Evolutionary conservation across 169 alveolate genomes (phyloP).

Genomic region (Babesia caballi): DNA sequence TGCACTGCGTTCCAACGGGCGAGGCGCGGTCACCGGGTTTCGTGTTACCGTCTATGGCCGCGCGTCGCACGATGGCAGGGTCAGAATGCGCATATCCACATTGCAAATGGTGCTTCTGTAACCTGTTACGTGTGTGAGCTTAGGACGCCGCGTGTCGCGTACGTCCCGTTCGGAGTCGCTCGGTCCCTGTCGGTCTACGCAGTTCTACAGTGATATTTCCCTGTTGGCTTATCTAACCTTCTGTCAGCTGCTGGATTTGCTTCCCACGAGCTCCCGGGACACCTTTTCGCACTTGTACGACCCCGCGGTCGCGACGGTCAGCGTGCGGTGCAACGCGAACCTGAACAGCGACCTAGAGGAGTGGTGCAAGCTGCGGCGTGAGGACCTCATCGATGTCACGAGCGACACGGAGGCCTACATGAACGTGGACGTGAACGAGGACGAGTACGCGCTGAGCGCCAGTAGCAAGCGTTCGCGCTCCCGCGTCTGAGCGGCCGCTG

Average conservation of each 20-base stretch:
- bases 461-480: conserved; percentile 36
- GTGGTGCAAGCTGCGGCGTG: conserved; percentile 63
- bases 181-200: too few relatives aligned
- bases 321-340: conserved; percentile 50
- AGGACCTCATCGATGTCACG: conserved; percentile 61
- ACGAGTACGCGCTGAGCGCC: neutral
- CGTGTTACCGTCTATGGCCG: too few relatives aligned
- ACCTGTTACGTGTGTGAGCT: too few relatives aligned
- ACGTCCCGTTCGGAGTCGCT: too few relatives aligned
- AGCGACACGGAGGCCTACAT: conserved; percentile 68
- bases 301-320: conserved; percentile 24
- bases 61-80: too few relatives aligned
- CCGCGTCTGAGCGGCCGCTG: neutral
- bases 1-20: too few relatives aligned
- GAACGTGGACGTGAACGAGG: conserved; percentile 28
- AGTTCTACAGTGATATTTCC: too few relatives aligned
- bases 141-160: too few relatives aligned
- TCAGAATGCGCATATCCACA: too few relatives aligned
- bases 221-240: neutral
- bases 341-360: conserved; percentile 59
- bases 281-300: conserved; percentile 19
- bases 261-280: conserved; percentile 29
- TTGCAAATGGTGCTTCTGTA: too few relatives aligned
- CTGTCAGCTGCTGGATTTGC: conserved; percentile 10
- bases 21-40: too few relatives aligned